Conservation (phyloP, 257 asterid species). For the Eustoma russellianum region DNA sequence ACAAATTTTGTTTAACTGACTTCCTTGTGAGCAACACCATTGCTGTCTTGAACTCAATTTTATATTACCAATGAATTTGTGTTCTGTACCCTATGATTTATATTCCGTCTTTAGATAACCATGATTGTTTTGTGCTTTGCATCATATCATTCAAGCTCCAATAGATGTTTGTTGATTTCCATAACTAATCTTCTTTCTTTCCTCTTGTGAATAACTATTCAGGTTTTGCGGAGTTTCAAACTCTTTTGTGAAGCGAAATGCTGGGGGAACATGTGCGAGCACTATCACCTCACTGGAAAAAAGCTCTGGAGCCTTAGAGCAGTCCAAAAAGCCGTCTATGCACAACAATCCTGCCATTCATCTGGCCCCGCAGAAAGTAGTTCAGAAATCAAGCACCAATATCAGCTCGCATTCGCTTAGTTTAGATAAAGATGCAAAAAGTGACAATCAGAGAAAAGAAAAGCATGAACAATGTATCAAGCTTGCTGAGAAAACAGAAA, state of each 20-base stretch:
- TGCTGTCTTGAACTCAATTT: no score
- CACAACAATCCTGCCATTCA: constrained; percentile 22
- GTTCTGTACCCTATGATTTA: no score
- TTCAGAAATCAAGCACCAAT: constrained; percentile 35
- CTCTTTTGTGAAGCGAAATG: constrained; percentile 52
- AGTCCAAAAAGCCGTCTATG: constrained; percentile 22
- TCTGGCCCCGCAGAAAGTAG: constrained; percentile 34
- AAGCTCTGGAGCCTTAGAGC: constrained; percentile 36
- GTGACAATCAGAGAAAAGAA: constrained; percentile 26
- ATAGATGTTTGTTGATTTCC: neutral
- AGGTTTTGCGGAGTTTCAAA: constrained; percentile 83
- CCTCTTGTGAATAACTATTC: constrained; percentile 1
- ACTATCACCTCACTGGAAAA: constrained; percentile 33
- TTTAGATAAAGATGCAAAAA: constrained; percentile 35
- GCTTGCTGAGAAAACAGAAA: constrained; percentile 41
- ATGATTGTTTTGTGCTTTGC: no score
- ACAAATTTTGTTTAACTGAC: constrained; percentile 1
- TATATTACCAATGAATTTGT: no score
- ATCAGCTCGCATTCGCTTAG: constrained; percentile 22
- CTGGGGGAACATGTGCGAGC: constrained; percentile 32
- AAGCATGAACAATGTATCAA: constrained; percentile 28
- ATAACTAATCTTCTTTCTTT: neutral
- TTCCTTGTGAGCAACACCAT: neutral
- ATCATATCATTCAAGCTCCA: no score
- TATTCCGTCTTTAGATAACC: no score